Evolutionary conservation across 495 filamentous ascomycete genomes (phyloP), one percentile per base, ranked within the genome.

Genomic region (Xylaria bambusicola): DNA sequence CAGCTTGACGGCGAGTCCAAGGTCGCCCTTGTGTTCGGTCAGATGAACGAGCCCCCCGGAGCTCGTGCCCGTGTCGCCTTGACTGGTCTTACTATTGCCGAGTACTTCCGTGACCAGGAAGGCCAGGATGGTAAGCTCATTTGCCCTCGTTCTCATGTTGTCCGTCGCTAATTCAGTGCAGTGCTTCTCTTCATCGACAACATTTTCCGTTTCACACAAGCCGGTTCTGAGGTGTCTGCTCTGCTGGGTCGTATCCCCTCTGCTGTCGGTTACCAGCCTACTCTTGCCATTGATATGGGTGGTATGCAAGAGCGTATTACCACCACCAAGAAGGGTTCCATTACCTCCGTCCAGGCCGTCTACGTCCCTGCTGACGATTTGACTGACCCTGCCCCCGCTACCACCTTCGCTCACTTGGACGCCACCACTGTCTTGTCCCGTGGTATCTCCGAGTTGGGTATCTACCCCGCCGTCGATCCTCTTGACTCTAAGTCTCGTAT

Each of bases 401-500:
- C 94, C 79, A 98, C 94, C 82, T 98, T 98, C 82, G 94, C 94
- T 79, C 94, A 98, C 84, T 88, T 98, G 87, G 94, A 98, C 83
- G 95, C 94, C 86, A 98, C 94, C 81, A 98, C 95, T 86, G 94
- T 98, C 72, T 82, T 98, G 85, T 98, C 94, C 68, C 94, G 94
- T 89, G 95, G 94, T 92, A 98, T 98, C 80, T 98, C 94, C 68
- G 94, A 98, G 85, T 86, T 98, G 87, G 94, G 94, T 90, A 98
- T 98, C 87, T 98, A 98, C 85, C 94, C 94, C 60, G 94, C 94
- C 76, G 94, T 98, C 86, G 94, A 98, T 73, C 94, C 94, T 75
- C 91, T 98, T 46, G 94, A 98, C 84, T 97, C 92, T 79, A 98
- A 95, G 84, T 97, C 93, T 68, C 92, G 94, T 87, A 97, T 98